These are phyloP conservation scores for Pisolithus thermaeus DNA, from an alignment of 1,284 basidiomycete species.

Conservation along the genomic window DNA sequence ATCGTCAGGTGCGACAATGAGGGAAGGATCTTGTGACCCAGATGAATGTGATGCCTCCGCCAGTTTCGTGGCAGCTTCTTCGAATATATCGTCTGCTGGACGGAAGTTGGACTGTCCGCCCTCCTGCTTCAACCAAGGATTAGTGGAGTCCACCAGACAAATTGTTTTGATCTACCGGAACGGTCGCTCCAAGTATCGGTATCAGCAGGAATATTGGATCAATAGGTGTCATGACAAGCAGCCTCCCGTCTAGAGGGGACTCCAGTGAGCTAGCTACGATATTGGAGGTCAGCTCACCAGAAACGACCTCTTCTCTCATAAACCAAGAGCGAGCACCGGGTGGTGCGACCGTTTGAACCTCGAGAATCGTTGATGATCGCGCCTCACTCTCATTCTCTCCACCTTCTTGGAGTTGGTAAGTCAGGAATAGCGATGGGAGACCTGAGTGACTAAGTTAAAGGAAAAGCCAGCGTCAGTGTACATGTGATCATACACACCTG, in stretches of 20 bases:
- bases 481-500: conserved; percentile 39
- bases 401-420: conserved; percentile 25
- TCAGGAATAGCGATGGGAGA: conserved; percentile 58
- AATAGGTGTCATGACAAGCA: conserved; percentile 70
- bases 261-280: background rate
- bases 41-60: conserved; percentile 16
- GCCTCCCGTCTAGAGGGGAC: conserved; percentile 56
- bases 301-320: conserved; percentile 56
- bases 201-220: conserved; percentile 75
- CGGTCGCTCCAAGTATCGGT: conserved; percentile 49
- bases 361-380: conserved; percentile 42
- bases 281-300: conserved; percentile 39
- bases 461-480: background rate
- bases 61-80: conserved; percentile 47
- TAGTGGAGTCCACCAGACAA: background rate
- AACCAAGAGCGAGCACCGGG: conserved; percentile 77
- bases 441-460: conserved; percentile 33
- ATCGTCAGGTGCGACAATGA: conserved; percentile 36
- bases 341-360: conserved; percentile 68
- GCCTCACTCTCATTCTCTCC: conserved; percentile 6
- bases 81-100: conserved; percentile 66
- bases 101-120: conserved; percentile 44
- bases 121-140: conserved; percentile 31
- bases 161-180: conserved; percentile 35
- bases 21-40: conserved; percentile 21